Percentiles rank a stretch among this genome's conserved stretches.
These are phyloP conservation scores for Tubosaeta sp. DNA, from an alignment of 768 basidiomycete genomes.

Conservation along the genomic window DNA sequence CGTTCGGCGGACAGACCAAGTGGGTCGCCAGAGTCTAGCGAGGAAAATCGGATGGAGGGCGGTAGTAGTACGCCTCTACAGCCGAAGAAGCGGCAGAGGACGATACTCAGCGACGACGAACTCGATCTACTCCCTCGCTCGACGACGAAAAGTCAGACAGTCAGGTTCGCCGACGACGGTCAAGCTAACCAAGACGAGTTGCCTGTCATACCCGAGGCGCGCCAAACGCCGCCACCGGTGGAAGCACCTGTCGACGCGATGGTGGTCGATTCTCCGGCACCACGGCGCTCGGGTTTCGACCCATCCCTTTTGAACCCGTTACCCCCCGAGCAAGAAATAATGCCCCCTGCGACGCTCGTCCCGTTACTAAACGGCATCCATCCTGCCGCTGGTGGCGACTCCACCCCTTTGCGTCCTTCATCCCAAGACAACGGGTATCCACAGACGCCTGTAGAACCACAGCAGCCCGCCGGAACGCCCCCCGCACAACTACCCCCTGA, in stretches of 20 bases:
- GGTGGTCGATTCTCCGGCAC: conserved; percentile 34
- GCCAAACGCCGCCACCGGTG: background rate
- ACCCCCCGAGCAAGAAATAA: conserved; percentile 29
- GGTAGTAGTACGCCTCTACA: conserved; percentile 34
- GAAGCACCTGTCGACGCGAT: conserved; percentile 24
- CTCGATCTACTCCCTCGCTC: conserved; percentile 36
- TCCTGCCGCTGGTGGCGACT: conserved; percentile 1
- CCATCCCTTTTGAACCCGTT: conserved; percentile 52
- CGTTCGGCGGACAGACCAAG: conserved; percentile 54
- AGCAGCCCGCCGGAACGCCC: conserved; percentile 8
- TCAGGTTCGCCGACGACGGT: conserved; percentile 48
- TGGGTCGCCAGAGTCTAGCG: conserved; percentile 41
- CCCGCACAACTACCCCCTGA: conserved; percentile 7
- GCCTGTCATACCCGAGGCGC: conserved; percentile 11
- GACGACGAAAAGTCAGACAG: conserved; percentile 32
- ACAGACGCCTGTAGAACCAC: conserved; percentile 7
- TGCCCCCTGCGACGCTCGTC: conserved; percentile 19
- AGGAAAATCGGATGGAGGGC: conserved; percentile 44
- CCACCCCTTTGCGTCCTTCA: background rate
- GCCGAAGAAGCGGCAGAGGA: conserved; percentile 53
- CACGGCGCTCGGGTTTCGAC: conserved; percentile 44
- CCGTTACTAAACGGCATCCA: conserved; percentile 23
- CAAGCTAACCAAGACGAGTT: conserved; percentile 13
- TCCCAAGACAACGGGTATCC: conserved; percentile 11
- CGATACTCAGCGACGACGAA: conserved; percentile 42